Evolutionary conservation across 2,329 filamentous ascomycete species (phyloP).

Genomic region (Penicillium sp.): DNA sequence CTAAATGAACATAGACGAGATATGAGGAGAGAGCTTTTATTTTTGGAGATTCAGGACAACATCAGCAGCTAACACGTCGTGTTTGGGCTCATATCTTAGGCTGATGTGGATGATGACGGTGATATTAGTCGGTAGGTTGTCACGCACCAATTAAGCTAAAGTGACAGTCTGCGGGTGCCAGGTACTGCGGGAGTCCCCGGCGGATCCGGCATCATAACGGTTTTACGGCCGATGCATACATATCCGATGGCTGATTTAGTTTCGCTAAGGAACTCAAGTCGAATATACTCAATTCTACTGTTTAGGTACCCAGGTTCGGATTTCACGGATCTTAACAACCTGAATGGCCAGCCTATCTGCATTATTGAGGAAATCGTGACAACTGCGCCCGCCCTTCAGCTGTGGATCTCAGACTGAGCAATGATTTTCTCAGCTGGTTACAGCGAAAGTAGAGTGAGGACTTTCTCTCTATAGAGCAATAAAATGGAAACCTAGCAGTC

Average conservation of each 20-base stretch:
- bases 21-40: not conserved
- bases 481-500: not conserved
- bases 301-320: no score
- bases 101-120: conserved; percentile 12
- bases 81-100: not conserved
- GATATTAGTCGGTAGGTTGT: conserved; percentile 9
- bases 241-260: not conserved
- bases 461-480: no score
- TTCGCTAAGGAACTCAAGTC: not conserved
- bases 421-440: no score
- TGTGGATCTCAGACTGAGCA: no score
- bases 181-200: not conserved
- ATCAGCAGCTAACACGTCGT: not conserved
- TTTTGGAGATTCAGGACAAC: not conserved
- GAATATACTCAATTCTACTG: not conserved
- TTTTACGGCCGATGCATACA: not conserved
- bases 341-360: no score
- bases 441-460: no score
- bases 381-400: no score
- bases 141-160: conserved; percentile 8
- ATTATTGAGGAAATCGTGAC: no score
- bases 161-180: not conserved
- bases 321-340: no score
- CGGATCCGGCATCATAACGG: not conserved
- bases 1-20: not conserved